Conservation (phyloP, 371 early-diverging fungal species). For the Encephalitozoon romaleae region DNA sequence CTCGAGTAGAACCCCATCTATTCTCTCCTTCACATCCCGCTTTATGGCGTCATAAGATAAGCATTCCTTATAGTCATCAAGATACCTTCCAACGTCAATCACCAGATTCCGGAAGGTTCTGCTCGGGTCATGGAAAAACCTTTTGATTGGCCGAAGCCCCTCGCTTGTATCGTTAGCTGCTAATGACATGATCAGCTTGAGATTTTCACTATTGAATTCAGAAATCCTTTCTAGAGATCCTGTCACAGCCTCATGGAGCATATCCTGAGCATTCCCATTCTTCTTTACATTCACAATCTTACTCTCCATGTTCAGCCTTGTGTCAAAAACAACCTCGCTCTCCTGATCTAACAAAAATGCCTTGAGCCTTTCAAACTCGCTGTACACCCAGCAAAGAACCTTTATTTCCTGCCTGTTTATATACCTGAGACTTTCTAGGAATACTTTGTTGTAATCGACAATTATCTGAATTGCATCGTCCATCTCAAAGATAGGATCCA, state of each 20-base stretch:
- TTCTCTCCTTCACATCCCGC: not conserved
- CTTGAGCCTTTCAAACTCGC: slow-evolving; percentile 41
- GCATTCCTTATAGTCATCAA: slow-evolving; percentile 38
- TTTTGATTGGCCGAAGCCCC: slow-evolving; percentile 14
- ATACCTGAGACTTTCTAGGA: slow-evolving; percentile 42
- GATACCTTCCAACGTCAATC: slow-evolving; percentile 6
- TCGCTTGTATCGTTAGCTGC: slow-evolving; percentile 32
- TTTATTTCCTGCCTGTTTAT: slow-evolving; percentile 48
- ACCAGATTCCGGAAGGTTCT: slow-evolving; percentile 15
- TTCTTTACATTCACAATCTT: not conserved
- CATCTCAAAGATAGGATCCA: slow-evolving; percentile 16
- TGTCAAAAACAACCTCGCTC: slow-evolving; percentile 28
- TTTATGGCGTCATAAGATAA: not conserved
- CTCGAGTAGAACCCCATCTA: slow-evolving; percentile 46
- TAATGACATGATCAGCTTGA: slow-evolving; percentile 42
- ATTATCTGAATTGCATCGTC: slow-evolving; percentile 9
- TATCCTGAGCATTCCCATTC: not conserved
- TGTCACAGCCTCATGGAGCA: not conserved
- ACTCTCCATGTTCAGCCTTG: not conserved
- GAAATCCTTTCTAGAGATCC: slow-evolving; percentile 3
- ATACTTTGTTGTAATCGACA: slow-evolving; percentile 16
- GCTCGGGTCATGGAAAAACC: slow-evolving; percentile 29
- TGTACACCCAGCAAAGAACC: slow-evolving; percentile 29
- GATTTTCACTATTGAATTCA: slow-evolving; percentile 27
- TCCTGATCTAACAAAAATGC: slow-evolving; percentile 21